Evolutionary conservation across 78 protist genomes (phyloP).

Genomic region (Polysphondylium violaceum): DNA sequence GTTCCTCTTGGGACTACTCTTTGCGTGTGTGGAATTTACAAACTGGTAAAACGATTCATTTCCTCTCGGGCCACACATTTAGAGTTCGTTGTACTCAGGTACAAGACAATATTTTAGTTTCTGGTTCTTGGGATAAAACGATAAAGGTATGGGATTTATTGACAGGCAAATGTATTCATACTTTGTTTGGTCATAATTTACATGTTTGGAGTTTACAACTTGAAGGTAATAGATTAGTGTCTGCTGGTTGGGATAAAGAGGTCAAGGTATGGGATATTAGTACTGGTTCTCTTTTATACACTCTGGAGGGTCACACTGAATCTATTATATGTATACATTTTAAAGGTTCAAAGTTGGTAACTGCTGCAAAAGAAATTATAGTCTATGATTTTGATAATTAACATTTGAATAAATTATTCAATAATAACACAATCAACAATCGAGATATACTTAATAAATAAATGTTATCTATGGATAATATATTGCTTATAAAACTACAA

Average conservation of each 20-base stretch:
- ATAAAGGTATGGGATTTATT: conserved; percentile 73
- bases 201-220: conserved; percentile 64
- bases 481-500: no score
- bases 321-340: conserved; percentile 75
- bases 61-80: conserved; percentile 65
- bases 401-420: neutral
- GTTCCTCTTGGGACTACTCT: conserved; percentile 60
- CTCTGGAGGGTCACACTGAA: conserved; percentile 71
- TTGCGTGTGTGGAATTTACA: conserved; percentile 62
- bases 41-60: conserved; percentile 40
- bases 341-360: conserved; percentile 61
- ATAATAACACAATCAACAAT: no score
- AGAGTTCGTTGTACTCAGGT: conserved; percentile 58
- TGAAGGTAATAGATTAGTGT: conserved; percentile 73
- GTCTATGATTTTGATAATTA: conserved; percentile 68
- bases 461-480: no score
- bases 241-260: conserved; percentile 75
- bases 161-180: conserved; percentile 71
- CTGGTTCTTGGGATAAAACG: conserved; percentile 74
- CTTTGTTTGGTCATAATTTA: conserved; percentile 68
- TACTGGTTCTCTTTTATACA: conserved; percentile 39
- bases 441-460: no score
- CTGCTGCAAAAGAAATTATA: conserved; percentile 78
- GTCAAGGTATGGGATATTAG: conserved; percentile 77
- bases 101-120: conserved; percentile 37